Conservation (phyloP, 1,284 basidiomycete species). For the Psilocybe mexicana region DNA sequence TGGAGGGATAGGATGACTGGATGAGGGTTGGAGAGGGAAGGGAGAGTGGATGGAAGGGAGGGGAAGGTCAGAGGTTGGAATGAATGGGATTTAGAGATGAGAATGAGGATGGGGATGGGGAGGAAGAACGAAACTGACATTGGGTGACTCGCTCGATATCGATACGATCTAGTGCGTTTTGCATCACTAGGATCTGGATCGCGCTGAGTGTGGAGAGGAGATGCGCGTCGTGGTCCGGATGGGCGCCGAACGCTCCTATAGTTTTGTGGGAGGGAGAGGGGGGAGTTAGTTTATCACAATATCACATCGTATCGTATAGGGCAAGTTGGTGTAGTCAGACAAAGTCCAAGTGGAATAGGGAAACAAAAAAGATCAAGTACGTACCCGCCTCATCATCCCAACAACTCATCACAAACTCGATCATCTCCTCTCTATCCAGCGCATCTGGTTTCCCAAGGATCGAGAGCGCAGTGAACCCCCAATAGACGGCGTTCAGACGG, state of each 20-base stretch:
- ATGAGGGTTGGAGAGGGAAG: neutral
- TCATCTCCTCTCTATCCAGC: constrained; percentile 79
- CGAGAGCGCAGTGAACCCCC: constrained; percentile 89
- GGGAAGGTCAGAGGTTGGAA: no score
- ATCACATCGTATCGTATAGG: no score
- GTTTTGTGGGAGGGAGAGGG: no score
- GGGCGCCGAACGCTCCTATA: constrained; percentile 87
- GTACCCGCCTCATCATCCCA: constrained; percentile 89
- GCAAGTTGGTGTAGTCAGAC: no score
- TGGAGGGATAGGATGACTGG: constrained; percentile 84
- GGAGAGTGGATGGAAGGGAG: neutral
- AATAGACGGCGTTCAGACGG: constrained; percentile 95
- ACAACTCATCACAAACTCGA: constrained; percentile 90
- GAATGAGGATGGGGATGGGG: neutral
- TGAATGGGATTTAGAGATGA: no score
- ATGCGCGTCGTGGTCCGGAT: constrained; percentile 93
- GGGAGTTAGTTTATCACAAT: no score
- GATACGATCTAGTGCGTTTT: constrained; percentile 76
- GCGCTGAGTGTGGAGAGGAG: constrained; percentile 86
- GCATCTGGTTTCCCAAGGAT: constrained; percentile 81
- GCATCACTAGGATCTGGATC: constrained; percentile 89
- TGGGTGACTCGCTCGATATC: constrained; percentile 70
- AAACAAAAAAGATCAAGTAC: constrained; percentile 28
- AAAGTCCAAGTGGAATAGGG: neutral
- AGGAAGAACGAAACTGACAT: constrained; percentile 53